Base-by-base conservation (phyloP, 768 basidiomycete genomes). In the Favolaschia claudopus region DNA sequence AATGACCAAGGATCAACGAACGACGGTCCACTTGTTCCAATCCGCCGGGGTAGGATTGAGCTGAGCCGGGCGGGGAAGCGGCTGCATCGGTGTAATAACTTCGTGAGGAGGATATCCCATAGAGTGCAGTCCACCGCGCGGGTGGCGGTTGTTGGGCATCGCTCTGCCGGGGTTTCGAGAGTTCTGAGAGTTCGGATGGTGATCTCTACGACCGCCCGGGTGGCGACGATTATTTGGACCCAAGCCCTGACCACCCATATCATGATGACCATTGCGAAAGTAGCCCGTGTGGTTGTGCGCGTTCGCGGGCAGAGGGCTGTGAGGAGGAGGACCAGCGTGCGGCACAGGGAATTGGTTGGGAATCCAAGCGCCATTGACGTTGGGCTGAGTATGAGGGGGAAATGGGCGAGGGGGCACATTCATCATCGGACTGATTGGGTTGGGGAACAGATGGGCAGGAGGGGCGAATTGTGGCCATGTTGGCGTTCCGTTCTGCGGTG, bases 391-490 rank as follows among this genome's bases (percentile, higher is more conserved):
- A n/a, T 44, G 63, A 45, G 38, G 43, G 27, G 43, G 62, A 22
- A 65, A 57, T 14, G 63, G 62, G 17, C 71, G 72, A 46, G 66
- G 51, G 29, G 67, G 55, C 27, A 69, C 62, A 20, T 60, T 51
- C 17, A 60, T 62, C 36, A 61, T 64, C 8, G 58, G 48, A 10
- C 72, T 70, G 13, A 74, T 64, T 31, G 69, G 71, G 19, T 50
- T 61, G 17, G 74, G 63, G 45, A 74, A 70, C 22, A 70, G 62
- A 55, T 72, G 74, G 44, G 58, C 47, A 39, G 70, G 56, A 47
- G 70, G 70, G 28, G 72, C 68, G 52, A 72, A 75, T 8, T 74
- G 71, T 25, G 70, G 67, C 77, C 76, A 78, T 32, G 69, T 51
- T 14, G 70, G 65, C 38, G 75, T 17, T 43, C 47, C 51, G 49